Evolutionary conservation across 2,329 filamentous ascomycete genomes (phyloP), one percentile per base, ranked within the genome.

Genomic region (Verticillium longisporum): DNA sequence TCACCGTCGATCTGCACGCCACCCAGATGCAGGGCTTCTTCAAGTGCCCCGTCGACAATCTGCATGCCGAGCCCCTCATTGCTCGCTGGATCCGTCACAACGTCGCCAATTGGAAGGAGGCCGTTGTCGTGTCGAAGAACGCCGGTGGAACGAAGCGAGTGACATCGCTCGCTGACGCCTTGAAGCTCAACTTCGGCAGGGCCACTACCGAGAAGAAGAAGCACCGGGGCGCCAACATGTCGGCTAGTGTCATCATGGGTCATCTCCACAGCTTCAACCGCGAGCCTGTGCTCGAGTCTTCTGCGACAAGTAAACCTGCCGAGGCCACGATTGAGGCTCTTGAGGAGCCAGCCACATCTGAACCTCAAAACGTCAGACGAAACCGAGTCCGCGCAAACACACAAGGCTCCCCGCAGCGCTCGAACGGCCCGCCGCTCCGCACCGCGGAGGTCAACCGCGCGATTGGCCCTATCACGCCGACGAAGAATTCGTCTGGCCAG

Each of bases 1-100:
- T 99, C 70, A 99, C 95, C 15, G 90, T 99, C 71, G 95, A 99
- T 72, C 84, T 99, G 34, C 95, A 99, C 78, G 91, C 91, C 59
- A 92, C 90, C n/a, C 95, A 98, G 79, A 98, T 98, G 92, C 95
- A 99, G 78, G 95, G 95, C 62, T 99, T 99, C 79, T 99, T 99
- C 83, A 91, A 91, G 71, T 97, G 94, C 68, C 95, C 95, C 0
- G 94, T 99, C 63, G 95, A 99, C 76, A 98, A 99, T 72, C 87
- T 99, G 59, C 92, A 97, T 69, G 95, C 95, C 58, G 95, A 99
- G 74, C 94, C 95, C 15, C 84, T 98, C 65, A 92, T 99, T 70
- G 92, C 94, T 60, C 90, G 92, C 68, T 99, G 95, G 95, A 96
- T 99, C 69, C 88, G 89, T 63, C 86, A 89, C 73, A 95, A 97